A percentile compares a stretch with the other conserved stretches of the same genome.
phyloP scores from a whole-genome alignment of 257 asterid genomes.

The Buddleja alternifolia region DNA sequence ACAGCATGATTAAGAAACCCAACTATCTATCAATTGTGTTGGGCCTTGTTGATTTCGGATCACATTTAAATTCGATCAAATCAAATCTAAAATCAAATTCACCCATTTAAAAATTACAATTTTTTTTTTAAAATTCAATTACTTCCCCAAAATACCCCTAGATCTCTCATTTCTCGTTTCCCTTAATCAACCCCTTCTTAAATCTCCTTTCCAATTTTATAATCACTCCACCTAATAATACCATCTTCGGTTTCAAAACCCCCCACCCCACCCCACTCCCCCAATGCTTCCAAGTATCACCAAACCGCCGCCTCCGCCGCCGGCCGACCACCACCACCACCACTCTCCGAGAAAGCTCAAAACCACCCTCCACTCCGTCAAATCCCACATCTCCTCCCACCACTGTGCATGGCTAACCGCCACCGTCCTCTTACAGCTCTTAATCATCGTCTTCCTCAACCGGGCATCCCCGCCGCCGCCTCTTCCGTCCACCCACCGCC shows the following conservation, averaged over 20 bases:
- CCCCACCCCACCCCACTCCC: conserved; percentile 26
- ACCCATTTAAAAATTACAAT: too few species aligned
- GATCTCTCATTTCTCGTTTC: neutral
- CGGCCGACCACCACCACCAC: conserved; percentile 20
- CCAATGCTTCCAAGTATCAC: conserved; percentile 34
- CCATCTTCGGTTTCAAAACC: conserved; percentile 9
- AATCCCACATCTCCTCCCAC: conserved; percentile 41
- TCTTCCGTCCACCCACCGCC: conserved; percentile 11
- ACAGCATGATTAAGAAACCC: too few species aligned
- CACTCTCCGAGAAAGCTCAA: conserved; percentile 30
- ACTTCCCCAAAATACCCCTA: conserved; percentile 20
- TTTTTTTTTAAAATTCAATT: neutral
- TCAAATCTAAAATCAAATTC: too few species aligned
- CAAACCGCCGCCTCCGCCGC: conserved; percentile 26
- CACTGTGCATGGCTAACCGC: conserved; percentile 43
- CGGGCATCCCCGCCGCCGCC: conserved; percentile 35
- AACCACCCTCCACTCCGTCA: conserved; percentile 36
- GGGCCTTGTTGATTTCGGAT: too few species aligned
- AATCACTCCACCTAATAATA: neutral
- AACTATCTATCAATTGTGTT: too few species aligned
- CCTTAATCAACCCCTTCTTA: neutral
- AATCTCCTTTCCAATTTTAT: conserved; percentile 4
- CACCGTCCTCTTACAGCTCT: conserved; percentile 42
- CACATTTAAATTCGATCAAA: too few species aligned
- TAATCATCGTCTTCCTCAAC: conserved; percentile 40